phyloP scores from a whole-genome alignment of 73 alveolate species.

The Blepharisma japonicum region DNA sequence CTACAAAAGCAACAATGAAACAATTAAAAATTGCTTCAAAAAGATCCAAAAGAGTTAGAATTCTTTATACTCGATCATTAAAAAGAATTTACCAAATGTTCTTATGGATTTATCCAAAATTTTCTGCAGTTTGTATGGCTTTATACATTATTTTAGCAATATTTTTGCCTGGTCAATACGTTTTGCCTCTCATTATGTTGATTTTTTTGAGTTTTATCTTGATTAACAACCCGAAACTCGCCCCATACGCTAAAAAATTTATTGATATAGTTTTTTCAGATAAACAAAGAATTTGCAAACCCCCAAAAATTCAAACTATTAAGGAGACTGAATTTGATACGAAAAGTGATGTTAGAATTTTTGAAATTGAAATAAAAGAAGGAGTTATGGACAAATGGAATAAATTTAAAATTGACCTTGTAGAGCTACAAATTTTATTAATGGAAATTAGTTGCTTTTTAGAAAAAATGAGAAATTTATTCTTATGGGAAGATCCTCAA shows the following conservation, averaged over 20 bases:
- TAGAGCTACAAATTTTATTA: background rate
- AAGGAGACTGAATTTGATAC: background rate
- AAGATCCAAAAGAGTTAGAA: background rate
- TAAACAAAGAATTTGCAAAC: background rate
- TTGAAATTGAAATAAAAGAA: background rate
- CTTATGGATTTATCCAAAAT: constrained; percentile 14
- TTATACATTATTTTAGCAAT: constrained; percentile 1
- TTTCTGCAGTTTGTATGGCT: background rate
- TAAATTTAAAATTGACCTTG: constrained; percentile 8
- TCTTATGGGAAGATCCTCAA: constrained; percentile 30
- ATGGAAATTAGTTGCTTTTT: background rate
- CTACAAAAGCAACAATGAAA: background rate
- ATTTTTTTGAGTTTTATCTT: background rate
- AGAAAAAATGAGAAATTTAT: constrained; percentile 13
- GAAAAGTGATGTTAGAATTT: background rate
- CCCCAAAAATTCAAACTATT: background rate
- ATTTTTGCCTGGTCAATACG: constrained; percentile 10
- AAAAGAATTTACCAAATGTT: background rate
- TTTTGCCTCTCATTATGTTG: background rate
- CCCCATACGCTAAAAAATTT: background rate
- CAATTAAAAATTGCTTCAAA: background rate
- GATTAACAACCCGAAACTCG: background rate
- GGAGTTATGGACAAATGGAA: constrained; percentile 4
- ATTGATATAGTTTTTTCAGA: background rate
- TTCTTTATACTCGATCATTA: background rate